Conservation (phyloP, 2,329 filamentous ascomycete species). For the Scopulariopsis brevicaulis region DNA sequence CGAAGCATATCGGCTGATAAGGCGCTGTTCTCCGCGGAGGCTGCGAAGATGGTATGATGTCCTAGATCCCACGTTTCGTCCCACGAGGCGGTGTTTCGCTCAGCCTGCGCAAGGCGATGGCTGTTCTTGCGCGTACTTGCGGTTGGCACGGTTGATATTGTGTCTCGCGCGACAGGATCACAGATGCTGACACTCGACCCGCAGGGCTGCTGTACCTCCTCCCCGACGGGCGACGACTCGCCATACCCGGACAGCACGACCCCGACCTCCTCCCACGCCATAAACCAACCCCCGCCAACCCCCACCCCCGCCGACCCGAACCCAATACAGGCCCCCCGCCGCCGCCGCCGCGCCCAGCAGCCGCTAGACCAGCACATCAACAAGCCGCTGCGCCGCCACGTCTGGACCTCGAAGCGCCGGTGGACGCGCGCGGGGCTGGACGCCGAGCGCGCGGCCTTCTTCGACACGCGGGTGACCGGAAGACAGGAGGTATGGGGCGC, state of each 20-base stretch:
- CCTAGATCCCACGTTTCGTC: not conserved
- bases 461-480: slow-evolving; percentile 78
- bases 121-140: not conserved
- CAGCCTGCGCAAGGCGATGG: not conserved
- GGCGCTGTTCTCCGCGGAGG: not conserved
- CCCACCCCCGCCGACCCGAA: slow-evolving; percentile 12
- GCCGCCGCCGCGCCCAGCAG: slow-evolving; percentile 21
- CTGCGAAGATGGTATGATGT: not conserved
- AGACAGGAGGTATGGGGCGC: slow-evolving; percentile 71
- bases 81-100: not conserved
- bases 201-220: not conserved
- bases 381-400: slow-evolving; percentile 52
- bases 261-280: slow-evolving; percentile 40
- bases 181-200: not conserved
- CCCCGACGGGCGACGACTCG: slow-evolving; percentile 35
- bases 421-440: slow-evolving; percentile 64
- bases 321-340: slow-evolving; percentile 8
- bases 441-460: slow-evolving; percentile 70
- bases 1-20: not conserved
- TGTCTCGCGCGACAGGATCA: not conserved
- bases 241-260: slow-evolving; percentile 38
- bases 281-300: slow-evolving; percentile 26
- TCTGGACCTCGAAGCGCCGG: slow-evolving; percentile 52
- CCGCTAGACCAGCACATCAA: slow-evolving; percentile 57
- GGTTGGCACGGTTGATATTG: not conserved